Percentiles rank a stretch among this genome's conserved stretches.
Evolutionary conservation across 192 early-diverging fungal species (phyloP).

Genomic region (Dissophora ornata): DNA sequence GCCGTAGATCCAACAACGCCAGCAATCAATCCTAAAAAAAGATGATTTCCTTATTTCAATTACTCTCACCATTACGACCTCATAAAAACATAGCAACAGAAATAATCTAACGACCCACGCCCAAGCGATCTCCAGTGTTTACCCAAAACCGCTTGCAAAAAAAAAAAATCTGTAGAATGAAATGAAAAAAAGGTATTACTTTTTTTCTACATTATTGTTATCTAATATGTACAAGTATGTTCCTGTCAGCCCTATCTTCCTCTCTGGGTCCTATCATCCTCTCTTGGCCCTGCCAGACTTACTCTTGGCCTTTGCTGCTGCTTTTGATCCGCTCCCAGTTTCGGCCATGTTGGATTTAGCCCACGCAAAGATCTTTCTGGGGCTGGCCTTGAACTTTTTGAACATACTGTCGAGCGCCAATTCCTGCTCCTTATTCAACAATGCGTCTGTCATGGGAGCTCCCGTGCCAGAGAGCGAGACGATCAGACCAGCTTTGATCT

Average conservation of each 20-base stretch:
- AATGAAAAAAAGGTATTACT: not conserved
- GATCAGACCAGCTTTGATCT: slow-evolving; percentile 31
- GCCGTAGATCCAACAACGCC: slow-evolving; percentile 22
- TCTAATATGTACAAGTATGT: not conserved
- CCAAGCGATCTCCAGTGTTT: too few species aligned
- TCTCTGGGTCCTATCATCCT: too few species aligned
- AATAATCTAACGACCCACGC: too few species aligned
- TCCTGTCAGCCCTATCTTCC: not conserved
- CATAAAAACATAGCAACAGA: too few species aligned
- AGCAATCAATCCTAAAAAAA: slow-evolving; percentile 18
- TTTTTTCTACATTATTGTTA: not conserved
- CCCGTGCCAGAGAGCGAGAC: slow-evolving; percentile 4
- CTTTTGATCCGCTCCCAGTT: not conserved
- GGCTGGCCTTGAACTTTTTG: slow-evolving; percentile 31
- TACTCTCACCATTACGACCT: not conserved
- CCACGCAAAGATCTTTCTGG: slow-evolving; percentile 38
- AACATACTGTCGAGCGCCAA: slow-evolving; percentile 3
- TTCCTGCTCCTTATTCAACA: slow-evolving; percentile 18
- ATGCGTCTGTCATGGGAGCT: not conserved
- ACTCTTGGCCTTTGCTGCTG: not conserved
- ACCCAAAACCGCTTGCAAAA: too few species aligned
- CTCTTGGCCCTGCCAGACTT: not conserved
- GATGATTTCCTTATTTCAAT: not conserved
- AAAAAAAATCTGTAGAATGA: slow-evolving; percentile 1
- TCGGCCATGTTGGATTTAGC: slow-evolving; percentile 33